Conservation (phyloP, 208 protist species). For the Leishmania guyanensis region DNA sequence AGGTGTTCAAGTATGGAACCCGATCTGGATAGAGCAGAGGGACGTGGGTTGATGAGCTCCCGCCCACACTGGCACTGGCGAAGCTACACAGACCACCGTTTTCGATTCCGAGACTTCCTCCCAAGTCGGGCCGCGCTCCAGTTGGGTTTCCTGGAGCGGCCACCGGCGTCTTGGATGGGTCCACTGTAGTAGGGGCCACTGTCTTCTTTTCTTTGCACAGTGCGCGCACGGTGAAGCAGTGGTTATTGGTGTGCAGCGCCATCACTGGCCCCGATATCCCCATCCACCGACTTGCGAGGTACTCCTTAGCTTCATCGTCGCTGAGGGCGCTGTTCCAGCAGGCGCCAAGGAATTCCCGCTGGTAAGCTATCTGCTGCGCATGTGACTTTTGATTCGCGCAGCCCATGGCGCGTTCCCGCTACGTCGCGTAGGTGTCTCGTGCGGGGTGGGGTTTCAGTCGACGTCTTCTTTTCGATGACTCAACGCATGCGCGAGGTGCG, state of each 20-base stretch:
- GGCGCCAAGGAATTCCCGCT: conserved; percentile 56
- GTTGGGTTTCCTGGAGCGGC: conserved; percentile 2
- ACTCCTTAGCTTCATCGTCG: conserved; percentile 40
- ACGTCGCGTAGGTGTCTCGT: neutral
- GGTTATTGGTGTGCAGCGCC: conserved; percentile 46
- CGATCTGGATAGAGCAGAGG: neutral
- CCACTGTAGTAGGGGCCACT: neutral
- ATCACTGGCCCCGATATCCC: conserved; percentile 51
- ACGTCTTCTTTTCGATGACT: neutral
- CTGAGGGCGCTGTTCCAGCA: conserved; percentile 57
- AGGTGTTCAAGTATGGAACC: neutral
- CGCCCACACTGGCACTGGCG: neutral
- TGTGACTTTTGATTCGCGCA: conserved; percentile 35
- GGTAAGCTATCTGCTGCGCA: conserved; percentile 51
- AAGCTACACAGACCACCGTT: neutral
- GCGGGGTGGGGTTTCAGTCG: neutral
- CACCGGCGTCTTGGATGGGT: neutral
- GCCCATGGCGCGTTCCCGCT: conserved; percentile 28
- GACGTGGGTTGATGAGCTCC: neutral
- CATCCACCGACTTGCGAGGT: conserved; percentile 55
- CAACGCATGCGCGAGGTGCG: neutral
- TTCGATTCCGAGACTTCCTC: conserved; percentile 5
- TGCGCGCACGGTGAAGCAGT: conserved; percentile 49
- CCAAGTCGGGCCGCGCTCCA: conserved; percentile 1
- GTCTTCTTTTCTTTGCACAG: conserved; percentile 28